These are phyloP conservation scores for Trichoderma cornu-damae DNA, from an alignment of 2,329 filamentous ascomycete species.

Conservation along the genomic window DNA sequence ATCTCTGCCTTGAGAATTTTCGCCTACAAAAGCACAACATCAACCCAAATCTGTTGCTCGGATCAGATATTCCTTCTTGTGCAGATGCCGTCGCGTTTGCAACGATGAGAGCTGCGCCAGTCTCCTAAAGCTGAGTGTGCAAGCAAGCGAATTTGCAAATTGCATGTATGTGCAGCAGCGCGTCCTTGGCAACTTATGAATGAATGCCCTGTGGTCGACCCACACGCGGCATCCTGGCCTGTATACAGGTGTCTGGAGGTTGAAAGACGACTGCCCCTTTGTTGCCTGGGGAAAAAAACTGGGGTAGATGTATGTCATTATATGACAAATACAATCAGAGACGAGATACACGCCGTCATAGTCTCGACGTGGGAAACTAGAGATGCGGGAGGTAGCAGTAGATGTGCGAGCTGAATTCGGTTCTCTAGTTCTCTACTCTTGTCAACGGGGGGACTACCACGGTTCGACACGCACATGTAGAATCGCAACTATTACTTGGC, in stretches of 20 bases:
- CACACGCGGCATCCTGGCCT: neutral
- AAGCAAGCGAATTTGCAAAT: neutral
- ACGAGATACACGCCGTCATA: neutral
- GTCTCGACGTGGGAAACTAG: neutral
- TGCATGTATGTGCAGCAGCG: neutral
- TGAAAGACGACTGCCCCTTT: neutral
- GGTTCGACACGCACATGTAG: neutral
- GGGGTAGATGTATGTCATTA: neutral
- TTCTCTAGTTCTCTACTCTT: neutral
- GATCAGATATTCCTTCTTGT: too few relatives aligned
- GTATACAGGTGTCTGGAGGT: neutral
- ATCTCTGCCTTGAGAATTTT: neutral
- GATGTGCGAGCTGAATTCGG: neutral
- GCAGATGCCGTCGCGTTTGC: too few relatives aligned
- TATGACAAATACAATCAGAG: neutral
- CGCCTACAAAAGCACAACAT: too few relatives aligned
- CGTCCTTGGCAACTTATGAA: conserved; percentile 1
- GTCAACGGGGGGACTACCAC: neutral
- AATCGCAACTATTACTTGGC: neutral
- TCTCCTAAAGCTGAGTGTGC: neutral
- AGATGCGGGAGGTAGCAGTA: neutral
- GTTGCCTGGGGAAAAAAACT: neutral
- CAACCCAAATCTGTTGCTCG: neutral
- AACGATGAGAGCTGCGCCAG: neutral
- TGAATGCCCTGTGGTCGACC: neutral